Percentiles rank a stretch among this genome's conserved stretches.
Evolutionary conservation across 2,329 filamentous ascomycete genomes (phyloP).

Genomic region (Passalora sequoiae): DNA sequence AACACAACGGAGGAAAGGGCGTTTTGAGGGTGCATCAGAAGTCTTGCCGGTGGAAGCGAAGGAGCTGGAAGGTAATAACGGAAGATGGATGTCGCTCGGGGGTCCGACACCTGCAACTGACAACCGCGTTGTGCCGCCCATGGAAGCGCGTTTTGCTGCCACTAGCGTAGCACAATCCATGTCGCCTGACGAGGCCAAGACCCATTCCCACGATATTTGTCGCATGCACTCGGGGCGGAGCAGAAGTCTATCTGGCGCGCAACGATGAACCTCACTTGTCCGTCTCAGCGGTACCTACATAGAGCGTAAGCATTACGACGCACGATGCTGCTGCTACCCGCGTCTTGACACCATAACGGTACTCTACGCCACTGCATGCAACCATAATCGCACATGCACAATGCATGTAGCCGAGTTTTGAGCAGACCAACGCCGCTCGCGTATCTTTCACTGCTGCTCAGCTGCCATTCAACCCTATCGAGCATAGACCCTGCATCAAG

Average conservation of each 20-base stretch:
- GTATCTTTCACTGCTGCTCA: not conserved
- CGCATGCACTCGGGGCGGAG: too few species aligned
- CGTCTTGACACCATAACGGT: not conserved
- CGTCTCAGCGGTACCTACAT: too few species aligned
- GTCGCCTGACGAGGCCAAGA: not conserved
- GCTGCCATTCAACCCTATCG: slow-evolving; percentile 4
- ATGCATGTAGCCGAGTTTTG: not conserved
- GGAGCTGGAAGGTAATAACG: not conserved
- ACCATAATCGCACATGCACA: not conserved
- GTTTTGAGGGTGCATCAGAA: not conserved
- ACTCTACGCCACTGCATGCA: not conserved
- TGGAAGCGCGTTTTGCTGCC: not conserved
- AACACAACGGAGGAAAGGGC: not conserved
- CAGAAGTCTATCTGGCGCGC: not conserved
- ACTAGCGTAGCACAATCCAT: not conserved
- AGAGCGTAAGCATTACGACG: too few species aligned
- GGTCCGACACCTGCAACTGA: too few species aligned
- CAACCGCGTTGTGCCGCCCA: too few species aligned
- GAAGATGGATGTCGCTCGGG: too few species aligned
- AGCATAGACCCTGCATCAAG: slow-evolving; percentile 12
- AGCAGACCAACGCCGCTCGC: not conserved
- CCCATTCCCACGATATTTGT: not conserved
- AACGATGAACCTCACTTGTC: not conserved
- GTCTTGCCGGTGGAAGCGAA: not conserved
- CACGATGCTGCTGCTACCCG: not conserved